Base-by-base conservation (phyloP, 768 basidiomycete genomes). In the Tephrocybe sp. region DNA sequence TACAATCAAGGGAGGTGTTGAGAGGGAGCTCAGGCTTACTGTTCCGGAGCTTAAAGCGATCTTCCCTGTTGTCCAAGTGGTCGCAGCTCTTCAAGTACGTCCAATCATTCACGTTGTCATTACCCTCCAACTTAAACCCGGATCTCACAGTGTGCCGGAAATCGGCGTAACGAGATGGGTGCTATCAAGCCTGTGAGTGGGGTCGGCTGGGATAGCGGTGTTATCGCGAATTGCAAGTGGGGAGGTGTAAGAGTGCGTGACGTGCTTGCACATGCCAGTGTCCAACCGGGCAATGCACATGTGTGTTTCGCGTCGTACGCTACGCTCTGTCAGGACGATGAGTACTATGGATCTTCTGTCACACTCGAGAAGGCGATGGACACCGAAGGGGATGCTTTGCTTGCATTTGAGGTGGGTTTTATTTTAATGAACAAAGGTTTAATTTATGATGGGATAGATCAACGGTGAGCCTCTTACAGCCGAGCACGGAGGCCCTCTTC, bases 151-250 rank as follows among this genome's bases (percentile, higher is more conserved):
- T 86, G 84, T 53, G 84, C 84, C 6, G 84, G 84, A n/a, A 85
- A 85, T 54, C 72, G 84, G 51, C 73, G 84, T 9, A 79, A 76
- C 44, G 82, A 83, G 66, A 86, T 86, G 84, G 78, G 76, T 7
- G 65, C 69, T 6, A 73, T 78, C 32, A 83, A 80, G 48, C 69
- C 73, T 0, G 84, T 85, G 0, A 67, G 78, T 30, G 84, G 84
- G 7, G 76, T 87, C 19, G 74, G 72, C 3, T 87, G 85, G 85
- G 71, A 71, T 18, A 82, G 84, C 49, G 87, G 83, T 16, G 84
- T 83, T n/a, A 79, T 86, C 39, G 80, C 80, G 48, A 89, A 89
- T 61, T 80, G 78, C 56, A 72, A 67, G 49, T 89, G 87, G 87
- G 73, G 74, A 3, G 87, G 87, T 13, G 76, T 78, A 1, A 70